These are phyloP conservation scores for Ceratonia siliqua DNA, from an alignment of 306 rosid genomes.

Conservation along the genomic window DNA sequence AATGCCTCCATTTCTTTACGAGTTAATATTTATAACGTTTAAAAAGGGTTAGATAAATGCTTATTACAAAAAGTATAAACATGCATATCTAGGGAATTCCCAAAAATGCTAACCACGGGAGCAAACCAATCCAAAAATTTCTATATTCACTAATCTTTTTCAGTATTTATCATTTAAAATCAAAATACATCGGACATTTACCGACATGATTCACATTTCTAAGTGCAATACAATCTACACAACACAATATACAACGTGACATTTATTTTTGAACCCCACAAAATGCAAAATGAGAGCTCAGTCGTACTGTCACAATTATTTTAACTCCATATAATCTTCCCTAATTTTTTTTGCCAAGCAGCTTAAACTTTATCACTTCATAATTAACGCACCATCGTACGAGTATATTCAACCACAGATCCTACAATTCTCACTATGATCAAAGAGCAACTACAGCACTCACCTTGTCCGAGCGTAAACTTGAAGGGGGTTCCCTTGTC, in stretches of 20 bases:
- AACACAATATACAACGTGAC: not conserved
- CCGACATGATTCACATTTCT: not conserved
- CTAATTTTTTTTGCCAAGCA: not conserved
- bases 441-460: not conserved
- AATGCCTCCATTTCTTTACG: not conserved
- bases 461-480: slow-evolving; percentile 98
- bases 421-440: not conserved
- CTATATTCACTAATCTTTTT: not conserved
- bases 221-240: not conserved
- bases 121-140: not conserved
- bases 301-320: not conserved
- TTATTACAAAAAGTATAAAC: not conserved
- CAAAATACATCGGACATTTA: not conserved
- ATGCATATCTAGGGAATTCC: not conserved
- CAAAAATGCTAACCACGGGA: not conserved
- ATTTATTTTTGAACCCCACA: not conserved
- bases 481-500: slow-evolving; percentile 69
- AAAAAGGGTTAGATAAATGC: not conserved
- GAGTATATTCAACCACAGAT: not conserved
- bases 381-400: not conserved
- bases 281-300: not conserved
- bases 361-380: not conserved
- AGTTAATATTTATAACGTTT: not conserved
- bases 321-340: not conserved
- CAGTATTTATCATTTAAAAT: no score